Evolutionary conservation across 163 green algal species (phyloP).

Genomic region (Scenedesmus sp.): DNA sequence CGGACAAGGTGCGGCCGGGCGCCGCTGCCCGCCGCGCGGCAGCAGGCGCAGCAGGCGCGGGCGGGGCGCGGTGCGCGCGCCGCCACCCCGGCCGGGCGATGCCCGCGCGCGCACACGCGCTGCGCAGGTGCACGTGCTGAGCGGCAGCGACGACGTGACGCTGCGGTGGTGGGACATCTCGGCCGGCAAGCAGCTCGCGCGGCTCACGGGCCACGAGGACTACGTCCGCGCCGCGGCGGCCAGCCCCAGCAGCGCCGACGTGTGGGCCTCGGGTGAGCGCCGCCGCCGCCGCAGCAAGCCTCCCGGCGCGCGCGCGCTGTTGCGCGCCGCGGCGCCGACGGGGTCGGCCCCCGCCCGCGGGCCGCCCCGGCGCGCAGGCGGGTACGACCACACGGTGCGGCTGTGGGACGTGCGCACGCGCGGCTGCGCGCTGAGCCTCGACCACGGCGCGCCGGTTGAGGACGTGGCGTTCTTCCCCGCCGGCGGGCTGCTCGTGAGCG

Average conservation of each 20-base stretch:
- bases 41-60: too few species aligned
- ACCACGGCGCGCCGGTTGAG: conserved; percentile 93
- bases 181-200: conserved; percentile 55
- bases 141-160: conserved; percentile 91
- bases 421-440: conserved; percentile 61
- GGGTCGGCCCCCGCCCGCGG: too few species aligned
- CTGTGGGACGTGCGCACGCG: conserved; percentile 91
- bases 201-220: conserved; percentile 87
- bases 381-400: conserved; percentile 93
- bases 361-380: conserved; percentile 58
- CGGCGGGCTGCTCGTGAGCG: conserved; percentile 76
- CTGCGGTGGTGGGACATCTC: conserved; percentile 87
- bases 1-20: too few species aligned
- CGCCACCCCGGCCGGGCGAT: too few species aligned
- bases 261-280: conserved; percentile 71
- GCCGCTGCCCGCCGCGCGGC: too few species aligned
- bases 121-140: conserved; percentile 91
- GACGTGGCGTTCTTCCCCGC: conserved; percentile 88
- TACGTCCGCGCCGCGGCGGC: conserved; percentile 84
- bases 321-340: too few species aligned
- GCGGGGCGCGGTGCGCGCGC: too few species aligned
- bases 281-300: neutral
- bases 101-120: too few species aligned
- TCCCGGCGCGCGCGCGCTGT: too few species aligned
- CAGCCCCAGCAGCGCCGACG: conserved; percentile 63